Evolutionary conservation across 305 asterid species (phyloP).

Genomic region (Vinca major): DNA sequence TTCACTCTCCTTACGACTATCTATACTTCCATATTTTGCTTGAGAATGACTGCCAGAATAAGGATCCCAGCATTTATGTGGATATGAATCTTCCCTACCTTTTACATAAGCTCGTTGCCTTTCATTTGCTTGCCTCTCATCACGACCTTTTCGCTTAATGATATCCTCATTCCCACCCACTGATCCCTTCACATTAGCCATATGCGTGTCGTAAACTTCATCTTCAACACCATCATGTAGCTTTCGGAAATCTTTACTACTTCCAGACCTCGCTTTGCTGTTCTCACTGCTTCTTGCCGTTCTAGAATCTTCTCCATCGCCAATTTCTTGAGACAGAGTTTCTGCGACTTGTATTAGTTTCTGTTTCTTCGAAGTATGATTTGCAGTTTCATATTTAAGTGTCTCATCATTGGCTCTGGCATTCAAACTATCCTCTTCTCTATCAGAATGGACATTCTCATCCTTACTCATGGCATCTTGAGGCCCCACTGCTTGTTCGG

Average conservation of each 20-base stretch:
- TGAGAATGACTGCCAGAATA: slow-evolving; percentile 35
- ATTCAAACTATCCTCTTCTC: slow-evolving; percentile 37
- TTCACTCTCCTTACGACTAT: slow-evolving; percentile 63
- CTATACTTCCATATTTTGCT: slow-evolving; percentile 40
- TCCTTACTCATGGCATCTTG: slow-evolving; percentile 29
- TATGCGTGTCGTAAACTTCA: slow-evolving; percentile 47
- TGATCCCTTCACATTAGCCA: slow-evolving; percentile 34
- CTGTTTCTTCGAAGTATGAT: slow-evolving; percentile 33
- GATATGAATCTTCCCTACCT: slow-evolving; percentile 53
- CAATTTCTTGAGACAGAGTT: slow-evolving; percentile 43
- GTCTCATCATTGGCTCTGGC: slow-evolving; percentile 25
- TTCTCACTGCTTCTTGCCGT: slow-evolving; percentile 59
- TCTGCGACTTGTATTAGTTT: slow-evolving; percentile 33
- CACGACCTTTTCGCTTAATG: slow-evolving; percentile 36
- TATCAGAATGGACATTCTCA: slow-evolving; percentile 35
- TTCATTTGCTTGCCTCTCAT: slow-evolving; percentile 57
- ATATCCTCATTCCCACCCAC: slow-evolving; percentile 36
- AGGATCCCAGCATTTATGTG: slow-evolving; percentile 47
- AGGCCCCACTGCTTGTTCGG: slow-evolving; percentile 35
- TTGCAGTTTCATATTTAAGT: slow-evolving; percentile 30
- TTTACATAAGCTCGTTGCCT: slow-evolving; percentile 35
- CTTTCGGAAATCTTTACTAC: slow-evolving; percentile 51
- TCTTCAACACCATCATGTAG: slow-evolving; percentile 46
- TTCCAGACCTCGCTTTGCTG: slow-evolving; percentile 69
- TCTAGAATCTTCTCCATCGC: slow-evolving; percentile 51